Base-by-base conservation (phyloP, 2,329 filamentous ascomycete genomes). In the Lasiodiplodia hormozganensis region DNA sequence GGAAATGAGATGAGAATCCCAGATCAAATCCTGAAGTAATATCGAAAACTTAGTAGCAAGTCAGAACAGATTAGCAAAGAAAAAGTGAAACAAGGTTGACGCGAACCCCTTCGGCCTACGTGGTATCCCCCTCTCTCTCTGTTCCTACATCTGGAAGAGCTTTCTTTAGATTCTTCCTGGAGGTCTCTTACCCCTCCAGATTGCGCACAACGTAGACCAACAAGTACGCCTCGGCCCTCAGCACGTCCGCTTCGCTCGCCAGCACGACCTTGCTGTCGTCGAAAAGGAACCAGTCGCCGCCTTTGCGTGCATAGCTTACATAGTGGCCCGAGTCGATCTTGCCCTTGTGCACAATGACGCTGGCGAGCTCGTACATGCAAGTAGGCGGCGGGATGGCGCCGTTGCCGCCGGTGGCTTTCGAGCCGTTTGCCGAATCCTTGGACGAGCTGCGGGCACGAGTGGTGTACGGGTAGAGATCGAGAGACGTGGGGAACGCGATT, bases 321-420 rank as follows among this genome's bases (percentile, higher is more conserved):
- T 97, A 97, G 77, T 97, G 94, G 18, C 94, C 95, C 1, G 93
- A 94, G 74, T 97, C 94, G 68, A 97, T 91, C 79, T 95, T 93
- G 64, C 95, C 95, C 70, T 96, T 92, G 76, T 98, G 95, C 49
- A 97, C 94, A 25, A 98, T 91, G 2, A 97, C 94, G 70, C 92
- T 94, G 21, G 94, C 87, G 1, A 98, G 86, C 73, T 97, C 93
- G 78, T 97, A 98, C 5, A 91, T 88, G 75, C 92, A 94, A 5
- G 87, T 89, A 73, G 40, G 75, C 62, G 7, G 74, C 70, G 60
- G 75, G 73, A 53, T 4, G 53, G n/a, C 16, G 23, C 25, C 40
- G 3, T 34, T 28, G 69, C 23, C 4, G 43, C 8, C 16, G 7
- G 31, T 21, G 69, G 23, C 71, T 71, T 71, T 76, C 75, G 58